Evolutionary conservation across 441 rosid species (phyloP).

Genomic region (Corymbia calophylla): DNA sequence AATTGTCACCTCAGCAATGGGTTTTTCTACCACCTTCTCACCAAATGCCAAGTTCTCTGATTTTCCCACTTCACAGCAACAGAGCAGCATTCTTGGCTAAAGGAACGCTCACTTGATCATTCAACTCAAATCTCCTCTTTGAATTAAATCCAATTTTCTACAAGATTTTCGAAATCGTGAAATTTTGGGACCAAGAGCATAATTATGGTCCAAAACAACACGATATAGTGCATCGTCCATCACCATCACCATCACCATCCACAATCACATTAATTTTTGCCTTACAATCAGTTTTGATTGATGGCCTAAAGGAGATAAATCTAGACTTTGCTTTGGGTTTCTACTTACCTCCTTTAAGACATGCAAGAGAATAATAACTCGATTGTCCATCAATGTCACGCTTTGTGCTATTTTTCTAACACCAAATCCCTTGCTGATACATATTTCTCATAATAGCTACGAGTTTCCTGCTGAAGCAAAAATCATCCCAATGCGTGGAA

Average conservation of each 20-base stretch:
- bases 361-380: neutral
- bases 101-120: neutral
- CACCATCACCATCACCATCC: too few species aligned
- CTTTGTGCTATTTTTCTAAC: neutral
- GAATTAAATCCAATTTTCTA: neutral
- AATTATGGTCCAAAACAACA: neutral
- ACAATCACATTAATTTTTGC: conserved; percentile 4
- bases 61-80: neutral
- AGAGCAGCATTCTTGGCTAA: neutral
- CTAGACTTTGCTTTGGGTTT: neutral
- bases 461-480: neutral
- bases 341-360: neutral
- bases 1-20: neutral
- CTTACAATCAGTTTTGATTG: conserved; percentile 2
- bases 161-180: neutral
- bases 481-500: neutral
- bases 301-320: neutral
- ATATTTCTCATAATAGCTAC: neutral
- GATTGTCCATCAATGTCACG: neutral
- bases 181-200: neutral
- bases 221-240: neutral
- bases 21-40: neutral
- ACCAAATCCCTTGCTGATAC: conserved; percentile 2
- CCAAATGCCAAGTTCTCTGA: neutral
- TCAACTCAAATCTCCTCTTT: neutral